Evolutionary conservation across 345 rosid species (phyloP).

Genomic region (Eucalyptus erythrocorys): DNA sequence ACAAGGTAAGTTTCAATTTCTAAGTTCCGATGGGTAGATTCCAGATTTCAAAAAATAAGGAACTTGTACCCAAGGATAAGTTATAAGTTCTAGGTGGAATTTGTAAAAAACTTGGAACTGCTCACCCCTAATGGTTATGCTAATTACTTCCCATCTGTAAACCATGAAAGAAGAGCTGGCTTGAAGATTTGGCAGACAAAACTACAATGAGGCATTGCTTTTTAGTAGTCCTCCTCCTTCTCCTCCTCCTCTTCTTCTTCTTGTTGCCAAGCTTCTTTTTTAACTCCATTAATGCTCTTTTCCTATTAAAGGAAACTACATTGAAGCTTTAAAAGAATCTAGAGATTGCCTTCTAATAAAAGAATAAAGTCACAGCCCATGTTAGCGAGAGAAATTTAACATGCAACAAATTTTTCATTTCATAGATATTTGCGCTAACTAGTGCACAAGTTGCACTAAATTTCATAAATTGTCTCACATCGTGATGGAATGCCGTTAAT

Average conservation of each 20-base stretch:
- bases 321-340: background rate
- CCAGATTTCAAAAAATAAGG: rapidly evolving
- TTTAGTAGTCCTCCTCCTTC: background rate
- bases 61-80: rapidly evolving
- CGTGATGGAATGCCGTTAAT: background rate
- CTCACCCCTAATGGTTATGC: background rate
- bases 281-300: background rate
- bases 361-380: background rate
- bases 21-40: rapidly evolving
- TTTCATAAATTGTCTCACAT: background rate
- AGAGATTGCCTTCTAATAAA: background rate
- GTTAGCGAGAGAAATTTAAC: background rate
- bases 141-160: background rate
- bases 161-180: background rate
- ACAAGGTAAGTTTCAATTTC: rapidly evolving
- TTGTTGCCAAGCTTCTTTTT: background rate
- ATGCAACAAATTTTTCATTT: background rate
- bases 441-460: background rate
- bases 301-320: background rate
- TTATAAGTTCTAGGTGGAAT: rapidly evolving
- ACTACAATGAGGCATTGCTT: background rate
- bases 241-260: background rate
- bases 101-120: rapidly evolving
- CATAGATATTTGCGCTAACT: background rate
- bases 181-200: background rate